Evolutionary conservation across 2,329 filamentous ascomycete species (phyloP).

Genomic region (Helotiales sp.): DNA sequence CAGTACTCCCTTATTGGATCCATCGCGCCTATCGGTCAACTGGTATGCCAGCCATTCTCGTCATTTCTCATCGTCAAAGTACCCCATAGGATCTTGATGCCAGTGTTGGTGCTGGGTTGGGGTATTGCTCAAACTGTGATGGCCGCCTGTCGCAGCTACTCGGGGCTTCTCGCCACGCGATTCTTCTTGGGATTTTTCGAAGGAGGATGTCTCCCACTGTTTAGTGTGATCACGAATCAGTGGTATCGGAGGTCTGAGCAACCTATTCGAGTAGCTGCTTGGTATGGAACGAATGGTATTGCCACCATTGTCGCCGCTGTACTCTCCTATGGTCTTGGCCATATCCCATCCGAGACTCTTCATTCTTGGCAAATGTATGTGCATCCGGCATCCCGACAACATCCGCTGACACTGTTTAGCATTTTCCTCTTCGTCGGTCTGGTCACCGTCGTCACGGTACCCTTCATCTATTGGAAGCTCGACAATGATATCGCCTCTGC

Average conservation of each 20-base stretch:
- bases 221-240: slow-evolving; percentile 40
- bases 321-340: slow-evolving; percentile 35
- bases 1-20: slow-evolving; percentile 56
- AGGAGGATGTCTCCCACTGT: slow-evolving; percentile 51
- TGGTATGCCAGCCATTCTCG: slow-evolving; percentile 61
- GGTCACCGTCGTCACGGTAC: slow-evolving; percentile 57
- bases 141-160: slow-evolving; percentile 59
- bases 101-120: slow-evolving; percentile 47
- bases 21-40: slow-evolving; percentile 58
- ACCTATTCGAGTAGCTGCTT: slow-evolving; percentile 38
- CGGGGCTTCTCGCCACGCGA: slow-evolving; percentile 72
- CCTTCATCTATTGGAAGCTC: slow-evolving; percentile 59
- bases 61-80: slow-evolving; percentile 61
- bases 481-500: slow-evolving; percentile 54
- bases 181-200: slow-evolving; percentile 83
- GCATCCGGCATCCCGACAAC: slow-evolving; percentile 47
- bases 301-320: slow-evolving; percentile 34
- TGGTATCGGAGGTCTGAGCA: slow-evolving; percentile 41
- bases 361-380: slow-evolving; percentile 34
- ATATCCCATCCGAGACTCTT: slow-evolving; percentile 47
- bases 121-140: slow-evolving; percentile 48
- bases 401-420: slow-evolving; percentile 48
- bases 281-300: slow-evolving; percentile 36
- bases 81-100: slow-evolving; percentile 59
- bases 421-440: slow-evolving; percentile 67